phyloP scores from a whole-genome alignment of 2,329 filamentous ascomycete genomes.

The Onygenales sp. region DNA sequence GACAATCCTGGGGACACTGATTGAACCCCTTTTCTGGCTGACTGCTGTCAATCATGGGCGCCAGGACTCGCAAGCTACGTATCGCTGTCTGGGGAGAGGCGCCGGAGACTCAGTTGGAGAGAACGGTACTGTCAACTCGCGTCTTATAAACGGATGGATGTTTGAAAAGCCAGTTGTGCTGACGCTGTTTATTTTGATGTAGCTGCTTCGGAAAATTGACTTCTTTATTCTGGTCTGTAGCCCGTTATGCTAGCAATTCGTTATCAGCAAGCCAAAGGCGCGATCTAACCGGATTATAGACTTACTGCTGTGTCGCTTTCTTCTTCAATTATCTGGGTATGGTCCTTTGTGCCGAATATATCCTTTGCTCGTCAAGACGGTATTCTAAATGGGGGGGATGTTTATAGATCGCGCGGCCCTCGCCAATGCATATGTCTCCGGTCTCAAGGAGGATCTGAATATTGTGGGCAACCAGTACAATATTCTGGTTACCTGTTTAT shows the following conservation, averaged over 20 bases:
- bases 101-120: not conserved
- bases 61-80: not conserved
- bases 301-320: slow-evolving; percentile 33
- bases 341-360: not conserved
- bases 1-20: too few species aligned
- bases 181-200: not conserved
- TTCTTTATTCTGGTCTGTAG: slow-evolving; percentile 30
- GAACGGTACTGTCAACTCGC: not conserved
- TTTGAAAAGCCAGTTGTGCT: not conserved
- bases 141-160: not conserved
- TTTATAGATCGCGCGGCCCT: not conserved
- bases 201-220: slow-evolving; percentile 39
- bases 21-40: not conserved
- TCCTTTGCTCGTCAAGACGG: not conserved
- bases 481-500: not conserved
- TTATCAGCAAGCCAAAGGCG: not conserved
- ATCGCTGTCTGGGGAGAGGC: not conserved
- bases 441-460: slow-evolving; percentile 14
- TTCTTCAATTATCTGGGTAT: slow-evolving; percentile 28
- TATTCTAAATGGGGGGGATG: not conserved
- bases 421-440: slow-evolving; percentile 8
- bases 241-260: not conserved
- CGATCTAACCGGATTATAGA: not conserved
- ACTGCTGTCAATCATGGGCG: not conserved
- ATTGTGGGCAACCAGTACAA: slow-evolving; percentile 12